Percentiles rank a stretch among this genome's conserved stretches.
These are phyloP conservation scores for Fusarium tuaranense DNA, from an alignment of 2,329 filamentous ascomycete species.

Conservation along the genomic window DNA sequence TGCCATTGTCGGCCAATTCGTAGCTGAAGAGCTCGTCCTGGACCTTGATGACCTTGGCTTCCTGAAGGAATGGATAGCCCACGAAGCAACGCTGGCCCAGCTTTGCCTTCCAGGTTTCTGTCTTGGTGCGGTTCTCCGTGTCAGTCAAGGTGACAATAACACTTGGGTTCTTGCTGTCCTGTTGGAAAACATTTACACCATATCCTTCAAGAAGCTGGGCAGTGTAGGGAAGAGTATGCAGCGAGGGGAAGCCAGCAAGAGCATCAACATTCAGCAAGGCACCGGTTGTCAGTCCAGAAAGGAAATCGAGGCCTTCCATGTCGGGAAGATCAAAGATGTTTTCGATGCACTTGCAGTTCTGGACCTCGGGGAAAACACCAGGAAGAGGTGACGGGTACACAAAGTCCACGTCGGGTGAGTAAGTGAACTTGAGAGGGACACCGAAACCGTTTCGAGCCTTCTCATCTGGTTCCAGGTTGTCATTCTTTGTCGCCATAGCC, in stretches of 20 bases:
- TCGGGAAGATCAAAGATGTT: slow-evolving; percentile 96
- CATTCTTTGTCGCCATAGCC: slow-evolving; percentile 89
- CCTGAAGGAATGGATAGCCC: slow-evolving; percentile 94
- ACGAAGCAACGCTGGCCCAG: slow-evolving; percentile 90
- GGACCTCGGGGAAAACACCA: slow-evolving; percentile 90
- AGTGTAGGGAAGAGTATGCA: slow-evolving; percentile 87
- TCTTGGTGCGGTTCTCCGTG: slow-evolving; percentile 76
- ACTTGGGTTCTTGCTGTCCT: slow-evolving; percentile 96
- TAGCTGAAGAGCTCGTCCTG: slow-evolving; percentile 97
- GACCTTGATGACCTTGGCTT: slow-evolving; percentile 89
- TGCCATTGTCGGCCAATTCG: slow-evolving; percentile 73
- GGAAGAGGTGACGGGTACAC: slow-evolving; percentile 88
- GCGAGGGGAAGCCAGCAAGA: slow-evolving; percentile 92
- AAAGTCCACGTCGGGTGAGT: slow-evolving; percentile 81
- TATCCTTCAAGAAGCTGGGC: slow-evolving; percentile 79
- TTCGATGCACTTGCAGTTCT: slow-evolving; percentile 89
- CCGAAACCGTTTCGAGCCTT: slow-evolving; percentile 89
- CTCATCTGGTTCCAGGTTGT: slow-evolving; percentile 81
- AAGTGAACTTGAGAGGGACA: slow-evolving; percentile 92
- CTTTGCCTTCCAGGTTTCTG: slow-evolving; percentile 79
- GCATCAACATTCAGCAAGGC: slow-evolving; percentile 85
- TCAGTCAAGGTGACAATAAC: slow-evolving; percentile 89
- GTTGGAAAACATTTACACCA: slow-evolving; percentile 93
- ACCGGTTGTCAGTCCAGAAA: slow-evolving; percentile 85
- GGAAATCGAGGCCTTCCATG: slow-evolving; percentile 88